Evolutionary conservation across 2,329 filamentous ascomycete genomes (phyloP).

Genomic region (Pyricularia sp.): DNA sequence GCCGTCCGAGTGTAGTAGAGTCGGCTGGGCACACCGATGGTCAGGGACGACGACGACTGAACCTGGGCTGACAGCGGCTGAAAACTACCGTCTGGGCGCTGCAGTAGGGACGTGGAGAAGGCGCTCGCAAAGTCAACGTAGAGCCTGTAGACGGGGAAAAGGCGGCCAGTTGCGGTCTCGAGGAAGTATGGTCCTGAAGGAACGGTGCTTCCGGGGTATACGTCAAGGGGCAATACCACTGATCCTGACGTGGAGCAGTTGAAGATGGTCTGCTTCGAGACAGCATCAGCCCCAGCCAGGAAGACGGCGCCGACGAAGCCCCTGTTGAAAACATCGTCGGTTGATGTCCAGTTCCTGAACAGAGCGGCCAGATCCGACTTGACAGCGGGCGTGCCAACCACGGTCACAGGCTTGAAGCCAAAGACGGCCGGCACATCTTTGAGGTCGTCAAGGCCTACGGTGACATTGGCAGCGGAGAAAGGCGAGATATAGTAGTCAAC

Average conservation of each 20-base stretch:
- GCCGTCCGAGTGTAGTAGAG: conserved; percentile 45
- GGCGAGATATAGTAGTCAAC: conserved; percentile 25
- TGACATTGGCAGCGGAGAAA: conserved; percentile 18
- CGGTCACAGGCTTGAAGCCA: conserved; percentile 24
- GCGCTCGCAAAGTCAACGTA: conserved; percentile 24
- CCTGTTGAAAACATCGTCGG: conserved; percentile 18
- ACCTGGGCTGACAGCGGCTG: conserved; percentile 23
- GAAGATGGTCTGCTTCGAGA: conserved; percentile 9
- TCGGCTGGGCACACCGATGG: conserved; percentile 45
- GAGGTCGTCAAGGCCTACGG: conserved; percentile 10
- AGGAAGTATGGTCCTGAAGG: conserved; percentile 27
- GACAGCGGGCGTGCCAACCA: conserved; percentile 17
- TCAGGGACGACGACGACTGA: conserved; percentile 16
- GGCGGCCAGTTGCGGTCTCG: conserved; percentile 18
- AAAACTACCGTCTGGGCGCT: conserved; percentile 20
- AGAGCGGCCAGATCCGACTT: conserved; percentile 14
- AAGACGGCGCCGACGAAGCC: conserved; percentile 16
- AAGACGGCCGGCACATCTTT: conserved; percentile 13
- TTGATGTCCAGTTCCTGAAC: conserved; percentile 20
- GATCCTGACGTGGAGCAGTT: conserved; percentile 12
- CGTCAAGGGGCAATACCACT: conserved; percentile 11
- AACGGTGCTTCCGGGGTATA: conserved; percentile 3
- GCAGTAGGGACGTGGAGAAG: conserved; percentile 21
- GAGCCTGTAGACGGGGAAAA: conserved; percentile 24
- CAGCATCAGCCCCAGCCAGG: conserved; percentile 10